These are phyloP conservation scores for Aristolochia contorta DNA, from an alignment of 164 flowering plant species.

Conservation along the genomic window DNA sequence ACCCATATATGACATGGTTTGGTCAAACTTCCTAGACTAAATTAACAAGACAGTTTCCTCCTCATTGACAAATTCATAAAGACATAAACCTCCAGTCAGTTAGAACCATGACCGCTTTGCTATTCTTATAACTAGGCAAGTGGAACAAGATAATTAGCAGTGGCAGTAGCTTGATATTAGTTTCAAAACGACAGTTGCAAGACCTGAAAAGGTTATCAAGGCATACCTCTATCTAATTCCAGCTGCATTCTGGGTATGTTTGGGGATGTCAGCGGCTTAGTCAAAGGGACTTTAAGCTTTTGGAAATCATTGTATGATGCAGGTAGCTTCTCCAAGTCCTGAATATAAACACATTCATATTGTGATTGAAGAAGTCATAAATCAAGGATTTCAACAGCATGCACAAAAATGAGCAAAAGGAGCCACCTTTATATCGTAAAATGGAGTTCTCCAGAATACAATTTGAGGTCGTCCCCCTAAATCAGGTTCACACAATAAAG, in stretches of 20 bases:
- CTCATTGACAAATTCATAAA: no score
- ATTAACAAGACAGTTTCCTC: no score
- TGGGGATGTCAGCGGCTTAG: slow-evolving; percentile 35
- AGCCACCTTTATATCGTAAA: slow-evolving; percentile 53
- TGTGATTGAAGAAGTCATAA: not conserved
- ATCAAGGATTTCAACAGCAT: not conserved
- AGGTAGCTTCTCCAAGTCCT: slow-evolving; percentile 55
- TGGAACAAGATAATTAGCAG: no score
- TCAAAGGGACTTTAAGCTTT: slow-evolving; percentile 31
- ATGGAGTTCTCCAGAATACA: slow-evolving; percentile 53
- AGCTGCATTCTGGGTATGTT: slow-evolving; percentile 23
- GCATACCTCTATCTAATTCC: slow-evolving; percentile 57
- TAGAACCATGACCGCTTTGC: no score
- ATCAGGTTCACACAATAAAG: slow-evolving; percentile 18
- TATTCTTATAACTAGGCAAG: not conserved
- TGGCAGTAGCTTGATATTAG: not conserved
- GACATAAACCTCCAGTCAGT: no score
- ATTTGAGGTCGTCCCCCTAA: slow-evolving; percentile 23
- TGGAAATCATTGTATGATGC: slow-evolving; percentile 38
- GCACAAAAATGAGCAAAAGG: slow-evolving; percentile 2
- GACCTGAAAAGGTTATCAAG: not conserved
- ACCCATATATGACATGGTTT: no score
- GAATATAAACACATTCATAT: slow-evolving; percentile 1
- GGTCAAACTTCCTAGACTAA: no score
- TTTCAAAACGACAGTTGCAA: not conserved